Evolutionary conservation across 495 filamentous ascomycete species (phyloP).

Genomic region (Penicillium samsonianum): DNA sequence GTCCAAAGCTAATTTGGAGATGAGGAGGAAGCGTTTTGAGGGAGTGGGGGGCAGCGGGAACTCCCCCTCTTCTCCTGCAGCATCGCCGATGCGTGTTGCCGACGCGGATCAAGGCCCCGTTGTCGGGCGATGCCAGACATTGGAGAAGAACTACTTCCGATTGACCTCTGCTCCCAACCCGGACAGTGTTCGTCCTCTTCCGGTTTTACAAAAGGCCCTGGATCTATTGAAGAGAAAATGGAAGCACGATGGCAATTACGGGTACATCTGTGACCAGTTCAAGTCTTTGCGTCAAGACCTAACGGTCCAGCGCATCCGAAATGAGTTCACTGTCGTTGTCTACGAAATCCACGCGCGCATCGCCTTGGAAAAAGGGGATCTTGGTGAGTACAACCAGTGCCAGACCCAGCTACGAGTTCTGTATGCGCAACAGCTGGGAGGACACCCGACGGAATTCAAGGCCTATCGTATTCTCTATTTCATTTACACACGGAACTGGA

Average conservation of each 20-base stretch:
- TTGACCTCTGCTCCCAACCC: conserved; percentile 87
- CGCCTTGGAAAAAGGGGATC: conserved; percentile 95
- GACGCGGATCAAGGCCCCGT: conserved; percentile 70
- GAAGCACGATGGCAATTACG: conserved; percentile 90
- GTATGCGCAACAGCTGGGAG: conserved; percentile 81
- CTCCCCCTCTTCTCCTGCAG: conserved; percentile 53
- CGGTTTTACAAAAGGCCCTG: conserved; percentile 76
- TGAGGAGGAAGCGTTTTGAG: conserved; percentile 85
- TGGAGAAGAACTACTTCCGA: conserved; percentile 94
- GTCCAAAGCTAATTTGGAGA: conserved; percentile 83
- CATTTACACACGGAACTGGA: conserved; percentile 97
- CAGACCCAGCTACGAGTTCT: conserved; percentile 94
- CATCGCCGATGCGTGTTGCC: conserved; percentile 58
- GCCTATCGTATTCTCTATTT: conserved; percentile 99
- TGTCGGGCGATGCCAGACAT: conserved; percentile 76
- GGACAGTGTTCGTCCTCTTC: conserved; percentile 81
- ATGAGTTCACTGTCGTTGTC: conserved; percentile 89
- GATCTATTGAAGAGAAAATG: conserved; percentile 92
- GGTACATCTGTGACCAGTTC: conserved; percentile 98
- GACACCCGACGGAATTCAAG: conserved; percentile 93
- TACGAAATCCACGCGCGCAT: conserved; percentile 99
- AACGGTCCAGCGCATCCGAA: conserved; percentile 95
- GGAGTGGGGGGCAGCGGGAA: conserved; percentile 55
- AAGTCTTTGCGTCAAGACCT: conserved; percentile 98
- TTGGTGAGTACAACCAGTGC: conserved; percentile 99